phyloP scores from a whole-genome alignment of 371 early-diverging fungal genomes.

The Apophysomyces variabilis region DNA sequence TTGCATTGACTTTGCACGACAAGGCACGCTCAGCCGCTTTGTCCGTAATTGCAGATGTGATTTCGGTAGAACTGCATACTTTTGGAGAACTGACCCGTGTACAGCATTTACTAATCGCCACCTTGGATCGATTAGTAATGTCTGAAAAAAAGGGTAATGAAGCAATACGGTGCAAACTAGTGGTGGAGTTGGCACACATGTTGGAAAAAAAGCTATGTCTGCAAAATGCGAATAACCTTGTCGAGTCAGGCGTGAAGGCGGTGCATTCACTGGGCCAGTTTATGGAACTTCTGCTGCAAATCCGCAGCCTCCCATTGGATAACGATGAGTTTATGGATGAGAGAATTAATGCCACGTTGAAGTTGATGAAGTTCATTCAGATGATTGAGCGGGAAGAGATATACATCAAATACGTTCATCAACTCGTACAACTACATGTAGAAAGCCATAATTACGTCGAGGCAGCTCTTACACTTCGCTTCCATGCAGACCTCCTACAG shows the following conservation, averaged over 20 bases:
- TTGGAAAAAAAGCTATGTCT: constrained; percentile 33
- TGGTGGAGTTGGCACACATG: constrained; percentile 33
- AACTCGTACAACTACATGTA: constrained; percentile 65
- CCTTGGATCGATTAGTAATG: constrained; percentile 65
- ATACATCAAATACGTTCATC: constrained; percentile 76
- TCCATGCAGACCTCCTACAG: constrained; percentile 70
- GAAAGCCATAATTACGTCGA: constrained; percentile 67
- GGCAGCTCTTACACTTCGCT: constrained; percentile 70
- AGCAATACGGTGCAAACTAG: constrained; percentile 34
- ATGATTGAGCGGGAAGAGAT: constrained; percentile 67
- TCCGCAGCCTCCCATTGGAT: constrained; percentile 62
- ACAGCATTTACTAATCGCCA: constrained; percentile 64
- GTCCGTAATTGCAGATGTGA: constrained; percentile 64
- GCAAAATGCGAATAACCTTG: constrained; percentile 25
- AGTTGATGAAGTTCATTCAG: constrained; percentile 68
- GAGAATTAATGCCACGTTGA: constrained; percentile 63
- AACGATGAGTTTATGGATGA: constrained; percentile 70
- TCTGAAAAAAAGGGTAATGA: constrained; percentile 62
- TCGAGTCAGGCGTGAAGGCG: constrained; percentile 39
- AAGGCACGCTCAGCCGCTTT: constrained; percentile 58
- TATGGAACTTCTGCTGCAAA: constrained; percentile 57
- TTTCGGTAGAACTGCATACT: constrained; percentile 62
- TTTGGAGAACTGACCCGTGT: constrained; percentile 56
- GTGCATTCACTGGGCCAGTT: constrained; percentile 62
- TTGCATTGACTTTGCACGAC: constrained; percentile 65